Evolutionary conservation across 768 basidiomycete genomes (phyloP).

Genomic region (Russula vinacea): DNA sequence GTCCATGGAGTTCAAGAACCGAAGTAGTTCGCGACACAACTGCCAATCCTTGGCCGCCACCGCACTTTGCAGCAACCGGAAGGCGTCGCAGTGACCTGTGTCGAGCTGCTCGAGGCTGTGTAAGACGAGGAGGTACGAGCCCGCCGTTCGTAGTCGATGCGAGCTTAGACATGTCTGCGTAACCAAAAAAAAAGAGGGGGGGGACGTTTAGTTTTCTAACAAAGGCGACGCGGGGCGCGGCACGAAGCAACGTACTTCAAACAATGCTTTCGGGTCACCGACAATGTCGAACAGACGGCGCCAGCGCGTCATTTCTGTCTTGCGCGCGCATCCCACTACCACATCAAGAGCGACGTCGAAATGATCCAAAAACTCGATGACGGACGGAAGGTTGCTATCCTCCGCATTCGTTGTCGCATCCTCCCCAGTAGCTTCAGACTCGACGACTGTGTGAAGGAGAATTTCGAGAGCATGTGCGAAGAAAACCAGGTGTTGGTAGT

Average conservation of each 20-base stretch:
- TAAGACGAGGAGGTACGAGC: constrained; percentile 88
- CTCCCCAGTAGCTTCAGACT: constrained; percentile 60
- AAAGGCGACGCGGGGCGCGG: neutral
- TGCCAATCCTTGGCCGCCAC: constrained; percentile 81
- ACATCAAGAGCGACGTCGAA: constrained; percentile 90
- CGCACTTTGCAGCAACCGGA: constrained; percentile 74
- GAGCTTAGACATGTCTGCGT: constrained; percentile 67
- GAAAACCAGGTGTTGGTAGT: constrained; percentile 86
- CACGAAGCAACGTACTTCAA: constrained; percentile 62
- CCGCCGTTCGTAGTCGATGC: constrained; percentile 78
- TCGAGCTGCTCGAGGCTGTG: constrained; percentile 91
- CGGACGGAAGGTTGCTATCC: constrained; percentile 50
- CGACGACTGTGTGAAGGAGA: constrained; percentile 87
- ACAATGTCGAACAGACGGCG: constrained; percentile 82
- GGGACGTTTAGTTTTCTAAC: neutral
- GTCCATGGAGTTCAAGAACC: constrained; percentile 91
- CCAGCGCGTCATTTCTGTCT: constrained; percentile 94
- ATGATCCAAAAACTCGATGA: constrained; percentile 90
- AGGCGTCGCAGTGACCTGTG: constrained; percentile 72
- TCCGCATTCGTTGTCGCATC: constrained; percentile 8
- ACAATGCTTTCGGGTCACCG: constrained; percentile 84
- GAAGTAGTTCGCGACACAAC: constrained; percentile 84
- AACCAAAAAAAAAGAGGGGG: neutral
- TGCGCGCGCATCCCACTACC: constrained; percentile 92
- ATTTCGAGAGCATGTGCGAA: constrained; percentile 95